Evolutionary conservation across 257 asterid species (phyloP).

Genomic region (Oldenlandia corymbosa): DNA sequence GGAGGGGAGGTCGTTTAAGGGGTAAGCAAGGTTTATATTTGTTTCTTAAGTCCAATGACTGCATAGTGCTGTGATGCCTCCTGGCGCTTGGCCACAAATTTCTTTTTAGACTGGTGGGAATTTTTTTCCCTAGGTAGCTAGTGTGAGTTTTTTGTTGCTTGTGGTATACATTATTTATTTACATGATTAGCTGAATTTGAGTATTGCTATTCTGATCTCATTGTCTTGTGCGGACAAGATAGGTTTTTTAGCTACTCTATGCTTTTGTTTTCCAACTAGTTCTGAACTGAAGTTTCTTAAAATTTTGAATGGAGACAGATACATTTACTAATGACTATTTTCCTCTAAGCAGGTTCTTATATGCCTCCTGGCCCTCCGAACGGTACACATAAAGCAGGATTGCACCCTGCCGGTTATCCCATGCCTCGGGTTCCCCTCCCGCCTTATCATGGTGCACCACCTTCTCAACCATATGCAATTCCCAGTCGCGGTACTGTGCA

Average conservation of each 20-base stretch:
- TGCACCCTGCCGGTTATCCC: constrained; percentile 82
- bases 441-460: constrained; percentile 82
- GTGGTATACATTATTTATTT: no score
- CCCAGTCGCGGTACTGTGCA: constrained; percentile 91
- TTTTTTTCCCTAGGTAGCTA: no score
- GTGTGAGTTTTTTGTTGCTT: no score
- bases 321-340: neutral
- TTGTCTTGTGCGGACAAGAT: neutral
- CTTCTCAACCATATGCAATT: constrained; percentile 85
- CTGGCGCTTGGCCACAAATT: neutral
- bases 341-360: constrained; percentile 60
- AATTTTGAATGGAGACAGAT: neutral
- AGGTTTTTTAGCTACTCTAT: no score
- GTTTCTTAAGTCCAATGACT: neutral
- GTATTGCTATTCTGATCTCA: no score
- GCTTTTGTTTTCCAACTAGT: no score
- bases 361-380: constrained; percentile 77
- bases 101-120: neutral
- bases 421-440: constrained; percentile 77
- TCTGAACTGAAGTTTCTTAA: no score
- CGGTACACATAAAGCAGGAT: constrained; percentile 73
- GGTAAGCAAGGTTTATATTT: constrained; percentile 35
- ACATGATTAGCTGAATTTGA: no score
- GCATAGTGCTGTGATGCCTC: neutral
- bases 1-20: constrained; percentile 80